phyloP scores from a whole-genome alignment of 2,329 filamentous ascomycete genomes.

The Nectriaceae sp. region DNA sequence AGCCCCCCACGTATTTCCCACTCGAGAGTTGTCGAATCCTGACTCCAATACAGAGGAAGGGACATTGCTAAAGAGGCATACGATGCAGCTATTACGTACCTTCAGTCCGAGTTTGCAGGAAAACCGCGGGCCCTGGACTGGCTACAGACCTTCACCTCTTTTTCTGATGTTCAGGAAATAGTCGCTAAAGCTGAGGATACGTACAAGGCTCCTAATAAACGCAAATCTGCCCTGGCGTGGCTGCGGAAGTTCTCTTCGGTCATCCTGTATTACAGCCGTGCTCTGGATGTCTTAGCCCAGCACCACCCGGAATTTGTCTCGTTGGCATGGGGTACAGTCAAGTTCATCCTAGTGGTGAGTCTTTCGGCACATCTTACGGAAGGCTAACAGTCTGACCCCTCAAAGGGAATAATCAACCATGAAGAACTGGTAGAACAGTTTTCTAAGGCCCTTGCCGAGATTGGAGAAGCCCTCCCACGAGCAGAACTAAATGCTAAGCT shows the following conservation, averaged over 20 bases:
- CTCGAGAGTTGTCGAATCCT: too few relatives aligned
- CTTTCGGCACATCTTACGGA: background rate
- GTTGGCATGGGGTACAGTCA: background rate
- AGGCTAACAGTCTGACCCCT: background rate
- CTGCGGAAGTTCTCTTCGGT: background rate
- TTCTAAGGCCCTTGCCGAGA: background rate
- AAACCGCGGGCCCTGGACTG: background rate
- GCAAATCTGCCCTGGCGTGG: background rate
- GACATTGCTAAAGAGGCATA: background rate
- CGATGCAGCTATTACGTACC: background rate
- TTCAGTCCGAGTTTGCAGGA: background rate
- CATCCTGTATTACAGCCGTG: background rate
- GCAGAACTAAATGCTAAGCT: slow-evolving; percentile 2
- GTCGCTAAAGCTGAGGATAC: background rate
- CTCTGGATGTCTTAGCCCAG: background rate
- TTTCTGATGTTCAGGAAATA: background rate
- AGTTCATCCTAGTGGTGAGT: slow-evolving; percentile 1
- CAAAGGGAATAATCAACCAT: slow-evolving; percentile 6
- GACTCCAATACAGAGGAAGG: too few relatives aligned
- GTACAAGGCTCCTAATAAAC: background rate
- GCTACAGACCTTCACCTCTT: background rate
- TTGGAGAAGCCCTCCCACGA: slow-evolving; percentile 2
- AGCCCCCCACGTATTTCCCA: too few relatives aligned
- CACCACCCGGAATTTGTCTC: slow-evolving; percentile 2
- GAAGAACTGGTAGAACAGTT: slow-evolving; percentile 2